These are phyloP conservation scores for Ogataea glucozyma DNA, from an alignment of 805 yeast species.

Conservation along the genomic window DNA sequence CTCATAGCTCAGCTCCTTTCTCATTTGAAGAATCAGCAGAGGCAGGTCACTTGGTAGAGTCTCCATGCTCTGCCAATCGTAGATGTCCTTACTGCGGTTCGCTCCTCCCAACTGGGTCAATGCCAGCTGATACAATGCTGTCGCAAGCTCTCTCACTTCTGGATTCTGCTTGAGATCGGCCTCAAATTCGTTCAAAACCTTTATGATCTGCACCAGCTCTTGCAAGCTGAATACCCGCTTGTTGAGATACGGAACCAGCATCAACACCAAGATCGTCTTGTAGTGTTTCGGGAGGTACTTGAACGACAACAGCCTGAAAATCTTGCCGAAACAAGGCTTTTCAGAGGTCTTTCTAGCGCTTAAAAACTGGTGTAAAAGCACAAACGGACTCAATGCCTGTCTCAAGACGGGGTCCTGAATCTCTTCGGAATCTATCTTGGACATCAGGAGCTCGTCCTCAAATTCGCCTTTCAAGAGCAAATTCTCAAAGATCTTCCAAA, in stretches of 20 bases:
- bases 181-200: slow-evolving; percentile 25
- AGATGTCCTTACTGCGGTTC: background rate
- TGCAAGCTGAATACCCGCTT: slow-evolving; percentile 21
- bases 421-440: slow-evolving; percentile 25
- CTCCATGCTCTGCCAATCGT: slow-evolving; percentile 23
- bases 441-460: slow-evolving; percentile 47
- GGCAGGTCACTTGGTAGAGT: slow-evolving; percentile 17
- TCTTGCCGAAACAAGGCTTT: slow-evolving; percentile 25
- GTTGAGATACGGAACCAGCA: slow-evolving; percentile 41
- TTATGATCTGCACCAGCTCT: slow-evolving; percentile 28
- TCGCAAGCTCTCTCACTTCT: slow-evolving; percentile 11
- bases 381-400: slow-evolving; percentile 73
- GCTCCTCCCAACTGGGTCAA: slow-evolving; percentile 4
- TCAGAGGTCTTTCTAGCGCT: slow-evolving; percentile 30
- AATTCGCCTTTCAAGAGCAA: slow-evolving; percentile 51
- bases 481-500: slow-evolving; percentile 66
- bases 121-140: slow-evolving; percentile 24
- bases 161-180: slow-evolving; percentile 9
- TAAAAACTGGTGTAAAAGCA: slow-evolving; percentile 55
- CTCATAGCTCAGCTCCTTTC: slow-evolving; percentile 30
- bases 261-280: slow-evolving; percentile 50
- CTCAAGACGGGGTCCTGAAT: slow-evolving; percentile 53
- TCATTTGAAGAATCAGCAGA: slow-evolving; percentile 21
- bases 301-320: slow-evolving; percentile 47
- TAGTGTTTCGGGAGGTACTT: slow-evolving; percentile 54